Evolutionary conservation across 192 early-diverging fungal genomes (phyloP), one percentile per base, ranked within the genome.

Genomic region (Backusella macrospora): DNA sequence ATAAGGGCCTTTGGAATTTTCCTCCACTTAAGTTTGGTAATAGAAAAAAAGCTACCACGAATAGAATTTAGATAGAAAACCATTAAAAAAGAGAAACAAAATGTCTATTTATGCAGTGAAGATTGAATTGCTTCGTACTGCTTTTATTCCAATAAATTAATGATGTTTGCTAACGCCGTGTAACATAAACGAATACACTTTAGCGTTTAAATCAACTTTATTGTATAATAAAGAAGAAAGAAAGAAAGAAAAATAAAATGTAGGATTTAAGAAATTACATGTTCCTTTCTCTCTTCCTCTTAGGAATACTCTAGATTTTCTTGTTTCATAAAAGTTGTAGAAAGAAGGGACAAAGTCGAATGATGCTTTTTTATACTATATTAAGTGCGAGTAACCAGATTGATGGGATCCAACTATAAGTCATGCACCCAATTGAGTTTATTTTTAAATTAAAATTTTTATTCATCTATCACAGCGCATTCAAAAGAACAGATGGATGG

Each of bases 171-270:
- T 52, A 52, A 18, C 10, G 10, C 49, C 4, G 49, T 52, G 49
- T 52, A 52, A 52, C 49, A 52, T 3, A 34, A 34, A 2, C 29
- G 29, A 2, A 34, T 34, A 3, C 21, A 6, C n/a, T 9, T 52
- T 52, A 52, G 21, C 21, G 49, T 52, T 52, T 52, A 52, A n/a
- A 52, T 52, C 49, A 52, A 21, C 49, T 52, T 52, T 10, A 52
- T 52, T 52, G 48, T 52, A 52, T 55, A 21, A 59, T 26, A 59
- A 52, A 59, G 23, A 59, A 3, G 18, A 18, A 26, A 59, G 9
- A 26, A 59, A 4, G 18, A 16, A 49, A 6, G 21, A 34, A 34
- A 34, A 34, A 34, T 0, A 34, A 34, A 34, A 34, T 34, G 29
- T 34, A 34, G 29, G 2, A 34, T 34, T 34, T 34, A 34, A 34